These are phyloP conservation scores for Fusarium goolgardi DNA, from an alignment of 2,329 filamentous ascomycete genomes.

Conservation along the genomic window DNA sequence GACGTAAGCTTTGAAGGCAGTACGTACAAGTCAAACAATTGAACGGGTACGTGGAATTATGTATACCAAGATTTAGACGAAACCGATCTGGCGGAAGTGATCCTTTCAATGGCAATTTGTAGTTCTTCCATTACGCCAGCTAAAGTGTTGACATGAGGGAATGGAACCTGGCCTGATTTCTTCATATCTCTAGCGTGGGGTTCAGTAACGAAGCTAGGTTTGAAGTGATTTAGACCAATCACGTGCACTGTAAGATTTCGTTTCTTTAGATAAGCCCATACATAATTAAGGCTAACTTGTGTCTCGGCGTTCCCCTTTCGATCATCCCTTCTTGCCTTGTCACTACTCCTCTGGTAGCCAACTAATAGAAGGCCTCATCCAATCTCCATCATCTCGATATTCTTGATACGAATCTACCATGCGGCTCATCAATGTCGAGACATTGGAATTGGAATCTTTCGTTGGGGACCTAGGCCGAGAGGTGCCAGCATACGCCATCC, in stretches of 20 bases:
- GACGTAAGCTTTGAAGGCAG: background rate
- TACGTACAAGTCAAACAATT: background rate
- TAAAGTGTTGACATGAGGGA: background rate
- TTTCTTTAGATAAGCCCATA: background rate
- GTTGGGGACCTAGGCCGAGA: constrained; percentile 4
- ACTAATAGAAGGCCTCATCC: rapidly evolving
- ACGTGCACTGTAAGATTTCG: background rate
- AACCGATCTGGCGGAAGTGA: background rate
- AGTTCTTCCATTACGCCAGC: background rate
- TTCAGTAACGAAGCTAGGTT: too few species aligned
- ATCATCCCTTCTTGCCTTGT: too few species aligned
- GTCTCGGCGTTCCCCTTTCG: background rate
- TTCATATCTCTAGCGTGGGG: background rate
- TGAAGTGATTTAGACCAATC: background rate
- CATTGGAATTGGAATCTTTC: constrained; percentile 18
- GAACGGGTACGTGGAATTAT: background rate
- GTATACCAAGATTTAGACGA: background rate
- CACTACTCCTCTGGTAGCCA: background rate
- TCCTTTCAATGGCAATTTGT: rapidly evolving
- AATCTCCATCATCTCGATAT: rapidly evolving
- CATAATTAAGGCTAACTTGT: background rate
- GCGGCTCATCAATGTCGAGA: constrained; percentile 25
- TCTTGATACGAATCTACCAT: background rate
- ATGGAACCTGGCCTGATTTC: background rate
- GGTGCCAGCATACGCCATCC: constrained; percentile 14